These are phyloP conservation scores for Trypanosoma scelopori DNA, from an alignment of 208 protist genomes.

Conservation along the genomic window DNA sequence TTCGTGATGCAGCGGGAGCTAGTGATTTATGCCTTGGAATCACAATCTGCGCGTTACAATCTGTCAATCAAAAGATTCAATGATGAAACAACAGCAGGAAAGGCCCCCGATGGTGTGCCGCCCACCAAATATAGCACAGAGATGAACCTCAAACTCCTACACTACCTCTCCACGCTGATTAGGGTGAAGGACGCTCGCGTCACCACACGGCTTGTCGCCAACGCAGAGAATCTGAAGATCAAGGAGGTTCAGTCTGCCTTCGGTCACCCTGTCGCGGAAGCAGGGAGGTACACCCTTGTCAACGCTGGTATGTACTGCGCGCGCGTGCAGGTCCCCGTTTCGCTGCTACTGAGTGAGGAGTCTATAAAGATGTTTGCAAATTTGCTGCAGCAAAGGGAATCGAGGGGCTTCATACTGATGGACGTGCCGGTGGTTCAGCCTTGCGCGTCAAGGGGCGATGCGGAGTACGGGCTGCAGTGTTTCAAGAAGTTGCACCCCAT, in stretches of 20 bases:
- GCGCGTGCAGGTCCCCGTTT: background rate
- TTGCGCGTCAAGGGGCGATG: slow-evolving; percentile 1
- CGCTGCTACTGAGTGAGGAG: background rate
- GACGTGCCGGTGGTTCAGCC: slow-evolving; percentile 19
- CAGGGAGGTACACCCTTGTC: background rate
- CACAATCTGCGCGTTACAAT: background rate
- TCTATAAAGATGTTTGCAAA: background rate
- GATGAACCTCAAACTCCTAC: background rate
- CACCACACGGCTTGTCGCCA: too few relatives aligned
- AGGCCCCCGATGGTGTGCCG: too few relatives aligned
- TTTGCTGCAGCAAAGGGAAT: background rate
- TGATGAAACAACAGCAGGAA: background rate
- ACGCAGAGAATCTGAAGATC: background rate
- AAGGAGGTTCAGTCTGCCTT: slow-evolving; percentile 4
- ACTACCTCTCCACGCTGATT: background rate
- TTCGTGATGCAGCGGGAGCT: slow-evolving; percentile 9
- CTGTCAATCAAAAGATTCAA: background rate
- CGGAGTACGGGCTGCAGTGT: slow-evolving; percentile 24
- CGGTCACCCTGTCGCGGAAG: background rate
- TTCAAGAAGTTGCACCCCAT: slow-evolving; percentile 16
- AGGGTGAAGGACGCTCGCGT: background rate
- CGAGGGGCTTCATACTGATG: background rate
- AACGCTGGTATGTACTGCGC: slow-evolving; percentile 19
- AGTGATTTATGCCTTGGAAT: background rate
- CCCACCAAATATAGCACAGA: background rate